phyloP scores from a whole-genome alignment of 2,329 filamentous ascomycete species.

The Penicillium sp. region DNA sequence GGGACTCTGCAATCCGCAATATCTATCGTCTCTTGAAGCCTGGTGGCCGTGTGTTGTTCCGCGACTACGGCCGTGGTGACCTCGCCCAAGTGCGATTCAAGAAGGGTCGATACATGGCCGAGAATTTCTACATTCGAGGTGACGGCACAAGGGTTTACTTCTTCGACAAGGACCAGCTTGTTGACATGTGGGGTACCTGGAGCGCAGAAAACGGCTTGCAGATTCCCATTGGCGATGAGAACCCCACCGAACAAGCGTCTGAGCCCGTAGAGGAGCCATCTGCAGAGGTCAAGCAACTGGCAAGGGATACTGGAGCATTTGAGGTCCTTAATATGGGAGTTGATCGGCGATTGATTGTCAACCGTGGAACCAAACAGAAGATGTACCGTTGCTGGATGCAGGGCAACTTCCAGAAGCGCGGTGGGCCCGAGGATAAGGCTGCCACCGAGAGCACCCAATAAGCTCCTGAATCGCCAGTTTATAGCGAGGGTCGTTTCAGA shows the following conservation, averaged over 20 bases:
- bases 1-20: constrained; percentile 72
- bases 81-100: constrained; percentile 94
- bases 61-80: constrained; percentile 92
- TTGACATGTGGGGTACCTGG: constrained; percentile 63
- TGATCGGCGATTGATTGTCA: constrained; percentile 83
- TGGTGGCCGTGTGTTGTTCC: constrained; percentile 85
- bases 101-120: constrained; percentile 83
- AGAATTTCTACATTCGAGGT: constrained; percentile 94
- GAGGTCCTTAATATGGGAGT: constrained; percentile 69
- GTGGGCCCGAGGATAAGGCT: neutral
- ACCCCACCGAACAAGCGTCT: neutral
- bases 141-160: constrained; percentile 97
- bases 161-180: constrained; percentile 78
- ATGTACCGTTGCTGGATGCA: constrained; percentile 88
- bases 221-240: constrained; percentile 9
- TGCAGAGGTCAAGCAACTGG: constrained; percentile 9
- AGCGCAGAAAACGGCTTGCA: constrained; percentile 30
- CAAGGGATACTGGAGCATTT: constrained; percentile 42
- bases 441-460: constrained; percentile 10
- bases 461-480: neutral
- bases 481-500: neutral
- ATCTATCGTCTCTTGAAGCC: constrained; percentile 76
- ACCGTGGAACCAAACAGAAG: constrained; percentile 79
- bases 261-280: constrained; percentile 2
- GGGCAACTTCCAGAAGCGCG: constrained; percentile 37